These are phyloP conservation scores for Bromus sterilis DNA, from an alignment of 176 grass and related monocot genomes.

Conservation along the genomic window DNA sequence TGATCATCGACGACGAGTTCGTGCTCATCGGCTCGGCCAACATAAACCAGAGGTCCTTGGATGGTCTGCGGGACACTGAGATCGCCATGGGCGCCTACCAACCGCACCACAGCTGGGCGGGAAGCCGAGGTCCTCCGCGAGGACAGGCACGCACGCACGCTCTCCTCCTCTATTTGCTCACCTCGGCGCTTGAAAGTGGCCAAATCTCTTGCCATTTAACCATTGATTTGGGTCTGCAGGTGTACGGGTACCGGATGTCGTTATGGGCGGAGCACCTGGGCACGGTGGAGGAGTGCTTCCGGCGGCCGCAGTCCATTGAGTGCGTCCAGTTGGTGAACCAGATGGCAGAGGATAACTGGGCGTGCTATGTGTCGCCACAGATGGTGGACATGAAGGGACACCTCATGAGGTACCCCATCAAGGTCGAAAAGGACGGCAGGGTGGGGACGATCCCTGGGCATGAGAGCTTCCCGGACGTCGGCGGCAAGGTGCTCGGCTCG, in stretches of 20 bases:
- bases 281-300: conserved; percentile 41
- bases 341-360: conserved; percentile 65
- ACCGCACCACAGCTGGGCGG: conserved; percentile 50
- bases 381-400: conserved; percentile 53
- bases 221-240: conserved; percentile 28
- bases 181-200: not conserved
- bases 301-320: conserved; percentile 36
- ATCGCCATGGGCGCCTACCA: conserved; percentile 71
- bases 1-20: conserved; percentile 65
- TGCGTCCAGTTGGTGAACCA: conserved; percentile 53
- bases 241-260: conserved; percentile 84
- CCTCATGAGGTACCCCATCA: conserved; percentile 68
- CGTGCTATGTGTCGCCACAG: conserved; percentile 30
- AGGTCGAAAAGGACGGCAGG: conserved; percentile 30
- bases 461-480: conserved; percentile 66
- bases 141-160: conserved; percentile 57
- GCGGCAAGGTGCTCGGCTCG: conserved; percentile 61
- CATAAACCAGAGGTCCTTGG: conserved; percentile 81
- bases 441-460: conserved; percentile 35
- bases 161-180: not conserved
- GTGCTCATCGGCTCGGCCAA: conserved; percentile 67
- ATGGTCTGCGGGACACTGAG: conserved; percentile 56
- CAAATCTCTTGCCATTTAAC: not conserved
- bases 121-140: conserved; percentile 12
- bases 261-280: conserved; percentile 83